Percentiles rank a stretch among this genome's conserved stretches.
These are phyloP conservation scores for Vanrija pseudolonga DNA, from an alignment of 1,284 basidiomycete genomes.

Conservation along the genomic window DNA sequence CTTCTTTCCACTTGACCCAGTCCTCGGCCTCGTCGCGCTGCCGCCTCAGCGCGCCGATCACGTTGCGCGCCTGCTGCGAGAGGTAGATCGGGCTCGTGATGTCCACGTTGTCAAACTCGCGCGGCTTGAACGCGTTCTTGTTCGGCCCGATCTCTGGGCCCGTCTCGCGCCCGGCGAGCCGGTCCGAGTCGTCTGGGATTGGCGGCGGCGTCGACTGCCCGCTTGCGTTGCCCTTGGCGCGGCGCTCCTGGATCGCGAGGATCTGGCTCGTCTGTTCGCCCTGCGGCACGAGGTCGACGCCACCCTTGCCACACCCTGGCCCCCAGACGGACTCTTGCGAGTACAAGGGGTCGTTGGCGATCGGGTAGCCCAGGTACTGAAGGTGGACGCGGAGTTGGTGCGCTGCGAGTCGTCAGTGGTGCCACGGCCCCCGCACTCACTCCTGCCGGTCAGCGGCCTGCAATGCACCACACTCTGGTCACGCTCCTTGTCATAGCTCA, in stretches of 20 bases:
- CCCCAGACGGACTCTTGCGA: slow-evolving; percentile 80
- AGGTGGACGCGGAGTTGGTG: slow-evolving; percentile 95
- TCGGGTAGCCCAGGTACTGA: slow-evolving; percentile 88
- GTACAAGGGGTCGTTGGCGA: slow-evolving; percentile 89
- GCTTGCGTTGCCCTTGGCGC: slow-evolving; percentile 1
- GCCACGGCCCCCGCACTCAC: slow-evolving; percentile 54
- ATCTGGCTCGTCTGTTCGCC: slow-evolving; percentile 5
- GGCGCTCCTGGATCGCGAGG: slow-evolving; percentile 8
- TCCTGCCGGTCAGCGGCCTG: slow-evolving; percentile 78
- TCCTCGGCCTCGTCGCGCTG: slow-evolving; percentile 92
- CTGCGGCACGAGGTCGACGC: slow-evolving; percentile 65
- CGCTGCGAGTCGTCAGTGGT: slow-evolving; percentile 54
- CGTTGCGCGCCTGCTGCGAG: slow-evolving; percentile 73
- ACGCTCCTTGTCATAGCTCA: slow-evolving; percentile 77
- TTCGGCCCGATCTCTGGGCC: slow-evolving; percentile 30
- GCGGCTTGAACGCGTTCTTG: slow-evolving; percentile 13
- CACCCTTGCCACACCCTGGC: slow-evolving; percentile 68
- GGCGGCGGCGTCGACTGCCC: slow-evolving; percentile 4
- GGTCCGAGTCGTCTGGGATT: slow-evolving; percentile 6
- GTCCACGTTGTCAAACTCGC: slow-evolving; percentile 61
- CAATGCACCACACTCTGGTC: slow-evolving; percentile 88
- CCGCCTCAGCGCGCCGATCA: slow-evolving; percentile 78
- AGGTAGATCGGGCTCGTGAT: slow-evolving; percentile 80
- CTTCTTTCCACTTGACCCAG: slow-evolving; percentile 61
- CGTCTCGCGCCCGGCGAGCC: slow-evolving; percentile 17